These are phyloP conservation scores for Drechmeria coniospora DNA, from an alignment of 2,329 filamentous ascomycete genomes.

Conservation along the genomic window DNA sequence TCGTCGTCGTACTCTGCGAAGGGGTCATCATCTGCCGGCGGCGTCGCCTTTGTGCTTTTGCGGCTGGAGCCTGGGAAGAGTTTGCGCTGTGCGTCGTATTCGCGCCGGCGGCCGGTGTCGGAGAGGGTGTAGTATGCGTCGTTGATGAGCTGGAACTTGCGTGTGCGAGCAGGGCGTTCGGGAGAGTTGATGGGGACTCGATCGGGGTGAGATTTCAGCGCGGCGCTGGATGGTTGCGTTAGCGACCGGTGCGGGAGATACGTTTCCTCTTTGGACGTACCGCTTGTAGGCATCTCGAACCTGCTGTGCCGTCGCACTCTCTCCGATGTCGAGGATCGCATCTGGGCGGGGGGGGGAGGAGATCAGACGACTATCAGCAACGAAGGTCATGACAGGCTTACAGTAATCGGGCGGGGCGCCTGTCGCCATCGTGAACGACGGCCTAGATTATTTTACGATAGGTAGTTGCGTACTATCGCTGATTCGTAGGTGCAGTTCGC, in stretches of 20 bases:
- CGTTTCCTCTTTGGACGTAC: constrained; percentile 31
- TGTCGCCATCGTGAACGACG: constrained; percentile 20
- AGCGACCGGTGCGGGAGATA: not conserved
- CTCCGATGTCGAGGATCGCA: constrained; percentile 55
- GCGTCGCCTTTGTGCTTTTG: not conserved
- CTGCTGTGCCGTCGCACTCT: constrained; percentile 64
- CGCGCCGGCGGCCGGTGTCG: constrained; percentile 57
- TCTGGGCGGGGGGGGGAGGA: constrained; percentile 30
- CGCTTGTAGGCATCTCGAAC: constrained; percentile 92
- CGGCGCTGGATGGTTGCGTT: constrained; percentile 39
- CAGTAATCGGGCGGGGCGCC: constrained; percentile 42
- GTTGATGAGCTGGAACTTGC: constrained; percentile 81
- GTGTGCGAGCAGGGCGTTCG: constrained; percentile 67
- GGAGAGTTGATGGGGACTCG: constrained; percentile 72
- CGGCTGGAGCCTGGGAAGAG: constrained; percentile 12
- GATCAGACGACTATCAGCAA: not conserved
- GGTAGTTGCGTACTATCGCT: no score
- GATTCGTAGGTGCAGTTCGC: no score
- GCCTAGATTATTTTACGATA: no score
- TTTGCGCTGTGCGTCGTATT: constrained; percentile 60
- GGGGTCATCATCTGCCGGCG: constrained; percentile 19
- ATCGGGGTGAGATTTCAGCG: constrained; percentile 86
- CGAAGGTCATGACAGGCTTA: constrained; percentile 17
- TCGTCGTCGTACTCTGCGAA: constrained; percentile 29
- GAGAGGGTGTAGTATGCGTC: constrained; percentile 89